Evolutionary conservation across 352 stramenopile genomes (phyloP).

Genomic region (Globisporangium canariense): DNA sequence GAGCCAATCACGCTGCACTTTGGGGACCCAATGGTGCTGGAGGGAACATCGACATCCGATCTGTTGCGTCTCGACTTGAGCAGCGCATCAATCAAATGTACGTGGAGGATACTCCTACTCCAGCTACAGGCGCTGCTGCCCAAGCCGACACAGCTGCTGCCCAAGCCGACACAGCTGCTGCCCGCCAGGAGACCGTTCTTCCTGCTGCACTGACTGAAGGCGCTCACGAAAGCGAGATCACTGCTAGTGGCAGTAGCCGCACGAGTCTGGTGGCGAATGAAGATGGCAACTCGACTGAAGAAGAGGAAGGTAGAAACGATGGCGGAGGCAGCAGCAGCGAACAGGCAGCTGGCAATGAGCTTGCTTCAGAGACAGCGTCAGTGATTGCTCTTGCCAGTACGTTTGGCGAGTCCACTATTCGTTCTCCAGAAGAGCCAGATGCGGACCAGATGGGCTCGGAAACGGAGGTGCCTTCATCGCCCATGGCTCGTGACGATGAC

Average conservation of each 20-base stretch:
- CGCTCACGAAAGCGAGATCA: slow-evolving; percentile 32
- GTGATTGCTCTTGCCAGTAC: slow-evolving; percentile 83
- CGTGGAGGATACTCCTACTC: slow-evolving; percentile 29
- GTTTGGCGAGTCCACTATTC: slow-evolving; percentile 75
- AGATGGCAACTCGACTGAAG: slow-evolving; percentile 9
- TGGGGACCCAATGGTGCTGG: slow-evolving; percentile 34
- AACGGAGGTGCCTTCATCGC: slow-evolving; percentile 28
- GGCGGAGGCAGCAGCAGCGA: slow-evolving; percentile 4
- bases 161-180: not conserved
- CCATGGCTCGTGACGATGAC: slow-evolving; percentile 21
- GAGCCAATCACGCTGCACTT: slow-evolving; percentile 23
- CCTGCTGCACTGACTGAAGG: not conserved
- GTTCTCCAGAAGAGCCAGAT: slow-evolving; percentile 61
- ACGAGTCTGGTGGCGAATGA: slow-evolving; percentile 16
- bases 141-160: not conserved
- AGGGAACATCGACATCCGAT: slow-evolving; percentile 56
- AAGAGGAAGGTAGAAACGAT: slow-evolving; percentile 14
- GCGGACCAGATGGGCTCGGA: slow-evolving; percentile 48
- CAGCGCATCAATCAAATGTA: slow-evolving; percentile 59
- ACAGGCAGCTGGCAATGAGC: slow-evolving; percentile 23
- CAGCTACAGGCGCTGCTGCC: slow-evolving; percentile 8
- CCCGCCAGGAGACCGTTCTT: not conserved
- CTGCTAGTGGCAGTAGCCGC: slow-evolving; percentile 28
- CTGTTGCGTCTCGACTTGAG: slow-evolving; percentile 71
- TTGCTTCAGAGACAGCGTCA: slow-evolving; percentile 59